phyloP scores from a whole-genome alignment of 345 rosid species.

The Clarkia xantiana region DNA sequence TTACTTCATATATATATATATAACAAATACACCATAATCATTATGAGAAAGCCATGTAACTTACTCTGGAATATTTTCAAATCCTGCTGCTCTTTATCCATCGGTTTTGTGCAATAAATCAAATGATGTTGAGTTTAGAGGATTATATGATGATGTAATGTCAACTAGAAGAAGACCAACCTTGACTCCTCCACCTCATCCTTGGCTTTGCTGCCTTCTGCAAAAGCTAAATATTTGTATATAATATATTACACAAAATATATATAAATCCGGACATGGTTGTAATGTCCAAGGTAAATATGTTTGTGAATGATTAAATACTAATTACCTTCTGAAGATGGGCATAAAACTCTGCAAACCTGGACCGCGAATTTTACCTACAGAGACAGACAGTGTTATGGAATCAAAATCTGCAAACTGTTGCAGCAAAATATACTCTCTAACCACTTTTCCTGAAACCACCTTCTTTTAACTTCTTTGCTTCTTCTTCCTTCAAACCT shows the following conservation, averaged over 20 bases:
- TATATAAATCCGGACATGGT: background rate
- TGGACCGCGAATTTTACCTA: conserved; percentile 70
- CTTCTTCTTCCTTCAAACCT: conserved; percentile 84
- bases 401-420: conserved; percentile 4
- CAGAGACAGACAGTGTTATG: conserved; percentile 6
- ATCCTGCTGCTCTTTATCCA: conserved; percentile 17
- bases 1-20: background rate
- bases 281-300: no score
- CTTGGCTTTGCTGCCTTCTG: conserved; percentile 29
- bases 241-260: no score
- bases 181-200: conserved; percentile 22
- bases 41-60: conserved; percentile 7
- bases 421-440: conserved; percentile 10
- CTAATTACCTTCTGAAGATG: conserved; percentile 48
- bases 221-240: conserved; percentile 3
- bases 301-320: no score
- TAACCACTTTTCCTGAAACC: conserved; percentile 21
- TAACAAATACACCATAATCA: background rate
- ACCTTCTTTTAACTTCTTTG: conserved; percentile 53
- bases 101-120: conserved; percentile 13
- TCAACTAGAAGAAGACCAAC: conserved; percentile 10
- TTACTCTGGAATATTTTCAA: conserved; percentile 29
- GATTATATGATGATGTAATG: no score
- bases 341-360: conserved; percentile 77
- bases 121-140: background rate